Conservation (phyloP, 495 filamentous ascomycete species). For the Chaetomium tenue region DNA sequence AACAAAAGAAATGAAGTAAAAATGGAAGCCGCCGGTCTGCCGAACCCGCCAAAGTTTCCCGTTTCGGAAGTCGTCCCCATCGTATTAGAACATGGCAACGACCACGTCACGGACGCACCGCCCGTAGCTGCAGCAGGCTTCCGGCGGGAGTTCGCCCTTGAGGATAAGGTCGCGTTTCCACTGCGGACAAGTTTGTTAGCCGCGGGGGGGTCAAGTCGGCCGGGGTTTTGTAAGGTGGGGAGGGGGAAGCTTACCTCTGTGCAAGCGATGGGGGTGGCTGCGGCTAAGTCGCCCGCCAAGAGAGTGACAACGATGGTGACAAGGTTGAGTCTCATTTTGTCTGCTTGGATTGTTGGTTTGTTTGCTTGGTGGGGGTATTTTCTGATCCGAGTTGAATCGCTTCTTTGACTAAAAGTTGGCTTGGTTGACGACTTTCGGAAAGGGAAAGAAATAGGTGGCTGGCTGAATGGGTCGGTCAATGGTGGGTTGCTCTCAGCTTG, state of each 20-base stretch:
- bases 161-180: conserved; percentile 49
- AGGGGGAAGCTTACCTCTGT: conserved; percentile 33
- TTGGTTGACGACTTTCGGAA: too few relatives aligned
- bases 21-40: too few relatives aligned
- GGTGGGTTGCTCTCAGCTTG: too few relatives aligned
- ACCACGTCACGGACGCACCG: conserved; percentile 49
- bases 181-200: conserved; percentile 32
- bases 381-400: too few relatives aligned
- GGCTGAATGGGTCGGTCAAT: too few relatives aligned
- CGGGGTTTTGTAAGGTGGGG: not conserved
- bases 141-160: conserved; percentile 43
- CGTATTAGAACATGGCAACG: conserved; percentile 36
- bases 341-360: not conserved
- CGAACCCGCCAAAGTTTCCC: too few relatives aligned
- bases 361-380: not conserved
- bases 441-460: too few relatives aligned
- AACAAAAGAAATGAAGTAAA: too few relatives aligned
- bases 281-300: conserved; percentile 22
- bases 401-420: too few relatives aligned
- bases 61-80: too few relatives aligned
- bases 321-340: not conserved
- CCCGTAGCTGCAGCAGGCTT: conserved; percentile 52
- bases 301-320: conserved; percentile 24
- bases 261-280: conserved; percentile 38
- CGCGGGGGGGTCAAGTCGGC: not conserved